Percentiles rank a stretch among this genome's conserved stretches.
Evolutionary conservation across 768 basidiomycete species (phyloP).

Genomic region (Auricularia cornea): DNA sequence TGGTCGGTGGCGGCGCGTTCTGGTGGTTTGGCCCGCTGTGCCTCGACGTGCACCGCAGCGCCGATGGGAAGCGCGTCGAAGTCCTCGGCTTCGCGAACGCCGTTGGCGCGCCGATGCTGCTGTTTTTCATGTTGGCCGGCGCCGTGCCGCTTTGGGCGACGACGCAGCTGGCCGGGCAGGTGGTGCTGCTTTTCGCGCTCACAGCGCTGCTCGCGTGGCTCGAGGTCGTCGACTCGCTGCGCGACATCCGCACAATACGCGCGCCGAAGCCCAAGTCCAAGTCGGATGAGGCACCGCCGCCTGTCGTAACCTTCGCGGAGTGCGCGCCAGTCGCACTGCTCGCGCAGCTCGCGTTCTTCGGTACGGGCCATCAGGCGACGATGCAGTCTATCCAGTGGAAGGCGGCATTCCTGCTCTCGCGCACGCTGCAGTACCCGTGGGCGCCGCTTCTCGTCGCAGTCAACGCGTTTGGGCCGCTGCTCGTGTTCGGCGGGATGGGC

Average conservation of each 20-base stretch:
- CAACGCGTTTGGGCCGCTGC: slow-evolving; percentile 70
- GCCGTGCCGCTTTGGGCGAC: slow-evolving; percentile 46
- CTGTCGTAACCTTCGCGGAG: slow-evolving; percentile 45
- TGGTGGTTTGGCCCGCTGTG: slow-evolving; percentile 76
- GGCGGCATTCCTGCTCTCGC: slow-evolving; percentile 74
- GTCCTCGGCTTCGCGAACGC: slow-evolving; percentile 86
- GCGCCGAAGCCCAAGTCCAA: slow-evolving; percentile 38
- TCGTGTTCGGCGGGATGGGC: slow-evolving; percentile 52
- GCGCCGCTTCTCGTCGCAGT: slow-evolving; percentile 64
- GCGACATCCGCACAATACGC: slow-evolving; percentile 45
- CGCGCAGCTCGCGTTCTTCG: slow-evolving; percentile 68
- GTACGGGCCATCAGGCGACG: slow-evolving; percentile 87
- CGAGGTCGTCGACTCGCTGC: slow-evolving; percentile 72
- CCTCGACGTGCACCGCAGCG: slow-evolving; percentile 46
- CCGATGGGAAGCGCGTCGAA: slow-evolving; percentile 37
- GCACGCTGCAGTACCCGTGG: slow-evolving; percentile 59
- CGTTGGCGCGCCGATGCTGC: slow-evolving; percentile 78
- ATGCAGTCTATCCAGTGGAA: slow-evolving; percentile 95
- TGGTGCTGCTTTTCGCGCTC: slow-evolving; percentile 56
- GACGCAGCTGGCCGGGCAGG: slow-evolving; percentile 75
- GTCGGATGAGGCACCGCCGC: slow-evolving; percentile 22
- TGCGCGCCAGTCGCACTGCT: slow-evolving; percentile 67
- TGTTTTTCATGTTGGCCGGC: slow-evolving; percentile 61
- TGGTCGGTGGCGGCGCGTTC: slow-evolving; percentile 44
- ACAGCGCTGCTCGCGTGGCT: slow-evolving; percentile 67